Evolutionary conservation across 768 basidiomycete genomes (phyloP).

Genomic region (Suillus americanus): DNA sequence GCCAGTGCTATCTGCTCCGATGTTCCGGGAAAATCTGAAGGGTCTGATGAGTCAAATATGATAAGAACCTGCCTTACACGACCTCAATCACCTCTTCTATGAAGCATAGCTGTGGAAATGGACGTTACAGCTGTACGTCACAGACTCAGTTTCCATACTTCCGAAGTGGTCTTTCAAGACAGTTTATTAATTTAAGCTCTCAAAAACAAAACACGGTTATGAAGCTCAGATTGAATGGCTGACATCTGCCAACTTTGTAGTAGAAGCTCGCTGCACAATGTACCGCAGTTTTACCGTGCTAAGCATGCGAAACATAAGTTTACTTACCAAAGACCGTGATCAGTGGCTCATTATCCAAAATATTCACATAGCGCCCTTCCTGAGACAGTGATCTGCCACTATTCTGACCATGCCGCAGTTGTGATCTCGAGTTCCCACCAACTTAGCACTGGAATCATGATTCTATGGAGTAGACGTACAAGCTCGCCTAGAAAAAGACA

Average conservation of each 20-base stretch:
- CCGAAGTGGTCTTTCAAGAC: not conserved
- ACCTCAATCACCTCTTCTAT: not conserved
- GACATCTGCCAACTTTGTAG: too few species aligned
- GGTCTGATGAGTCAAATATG: not conserved
- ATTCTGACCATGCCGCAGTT: not conserved
- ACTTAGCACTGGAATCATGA: not conserved
- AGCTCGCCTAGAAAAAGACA: not conserved
- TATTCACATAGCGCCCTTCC: not conserved
- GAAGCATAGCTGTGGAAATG: not conserved
- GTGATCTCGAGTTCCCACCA: not conserved
- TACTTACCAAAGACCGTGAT: not conserved
- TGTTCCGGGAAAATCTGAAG: not conserved
- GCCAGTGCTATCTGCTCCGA: not conserved
- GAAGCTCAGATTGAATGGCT: not conserved
- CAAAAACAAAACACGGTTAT: not conserved
- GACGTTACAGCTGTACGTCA: not conserved
- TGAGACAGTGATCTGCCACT: not conserved
- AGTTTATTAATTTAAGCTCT: not conserved
- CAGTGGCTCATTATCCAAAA: not conserved
- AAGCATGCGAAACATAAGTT: not conserved
- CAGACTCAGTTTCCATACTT: not conserved
- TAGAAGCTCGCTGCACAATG: not conserved
- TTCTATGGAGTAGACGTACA: constrained; percentile 5
- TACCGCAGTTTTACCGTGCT: not conserved
- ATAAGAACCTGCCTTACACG: not conserved